A percentile compares a stretch with the other conserved stretches of the same genome.
Evolutionary conservation across 1,284 basidiomycete species (phyloP).

Genomic region (Trametes polyzona): DNA sequence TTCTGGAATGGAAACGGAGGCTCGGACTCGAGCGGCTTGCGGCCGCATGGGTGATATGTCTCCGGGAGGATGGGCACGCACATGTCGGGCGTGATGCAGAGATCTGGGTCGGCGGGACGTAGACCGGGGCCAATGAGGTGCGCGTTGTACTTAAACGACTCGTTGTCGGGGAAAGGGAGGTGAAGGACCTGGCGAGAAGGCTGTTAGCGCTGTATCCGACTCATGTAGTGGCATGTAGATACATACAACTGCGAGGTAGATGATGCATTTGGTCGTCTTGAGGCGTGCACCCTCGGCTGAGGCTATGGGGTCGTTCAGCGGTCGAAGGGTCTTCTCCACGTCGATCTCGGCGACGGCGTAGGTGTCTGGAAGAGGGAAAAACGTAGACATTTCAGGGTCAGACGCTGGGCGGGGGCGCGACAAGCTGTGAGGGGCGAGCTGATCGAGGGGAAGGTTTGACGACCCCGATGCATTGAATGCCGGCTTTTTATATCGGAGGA

Average conservation of each 20-base stretch:
- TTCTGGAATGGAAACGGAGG: constrained; percentile 12
- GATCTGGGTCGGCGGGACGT: neutral
- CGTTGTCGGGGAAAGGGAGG: neutral
- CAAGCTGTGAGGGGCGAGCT: no score
- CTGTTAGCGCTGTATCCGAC: neutral
- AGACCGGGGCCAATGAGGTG: constrained; percentile 1
- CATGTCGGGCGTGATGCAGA: neutral
- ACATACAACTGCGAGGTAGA: neutral
- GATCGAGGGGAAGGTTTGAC: no score
- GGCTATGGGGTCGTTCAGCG: neutral
- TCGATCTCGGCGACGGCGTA: constrained; percentile 2
- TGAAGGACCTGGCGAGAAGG: neutral
- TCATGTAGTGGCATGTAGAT: neutral
- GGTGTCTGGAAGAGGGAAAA: constrained; percentile 1
- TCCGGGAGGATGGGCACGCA: constrained; percentile 4
- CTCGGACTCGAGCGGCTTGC: neutral
- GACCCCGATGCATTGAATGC: no score
- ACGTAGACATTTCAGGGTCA: neutral
- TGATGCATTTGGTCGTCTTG: neutral
- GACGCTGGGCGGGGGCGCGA: no score
- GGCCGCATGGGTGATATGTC: neutral
- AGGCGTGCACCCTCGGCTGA: neutral
- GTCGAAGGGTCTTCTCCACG: neutral
- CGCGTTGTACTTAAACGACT: neutral
- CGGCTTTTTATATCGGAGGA: no score